These are phyloP conservation scores for Scutellaria galericulata DNA, from an alignment of 257 asterid species.

Conservation along the genomic window DNA sequence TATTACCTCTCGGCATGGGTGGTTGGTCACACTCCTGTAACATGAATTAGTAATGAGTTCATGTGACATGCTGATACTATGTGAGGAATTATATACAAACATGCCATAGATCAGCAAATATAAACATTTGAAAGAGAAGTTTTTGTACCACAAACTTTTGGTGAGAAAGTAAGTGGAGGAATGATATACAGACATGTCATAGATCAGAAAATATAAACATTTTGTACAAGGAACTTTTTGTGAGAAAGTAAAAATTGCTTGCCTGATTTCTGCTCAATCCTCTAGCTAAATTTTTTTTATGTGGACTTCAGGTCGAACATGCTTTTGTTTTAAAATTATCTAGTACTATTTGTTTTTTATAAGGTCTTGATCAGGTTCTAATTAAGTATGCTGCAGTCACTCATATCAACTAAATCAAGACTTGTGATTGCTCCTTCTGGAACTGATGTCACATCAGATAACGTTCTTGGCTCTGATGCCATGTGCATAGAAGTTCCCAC, in stretches of 20 bases:
- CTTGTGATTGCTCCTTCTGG: constrained; percentile 84
- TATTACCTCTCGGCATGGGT: constrained; percentile 23
- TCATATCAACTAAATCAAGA: constrained; percentile 87
- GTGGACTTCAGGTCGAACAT: constrained; percentile 19
- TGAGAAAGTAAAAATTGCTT: constrained; percentile 12
- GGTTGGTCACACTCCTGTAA: constrained; percentile 17
- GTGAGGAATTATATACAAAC: constrained; percentile 11
- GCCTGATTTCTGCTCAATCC: constrained; percentile 19
- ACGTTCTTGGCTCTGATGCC: constrained; percentile 74
- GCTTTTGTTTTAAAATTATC: constrained; percentile 17
- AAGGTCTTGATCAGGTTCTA: constrained; percentile 28
- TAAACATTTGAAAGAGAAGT: neutral
- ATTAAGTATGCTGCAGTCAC: constrained; percentile 69
- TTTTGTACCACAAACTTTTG: neutral
- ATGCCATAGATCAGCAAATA: neutral
- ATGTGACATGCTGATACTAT: constrained; percentile 17
- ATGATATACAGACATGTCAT: constrained; percentile 15
- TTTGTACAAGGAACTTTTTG: neutral
- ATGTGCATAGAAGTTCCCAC: constrained; percentile 92
- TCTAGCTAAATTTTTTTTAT: constrained; percentile 2
- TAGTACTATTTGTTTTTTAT: constrained; percentile 19
- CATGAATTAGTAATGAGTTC: constrained; percentile 18
- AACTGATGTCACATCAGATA: constrained; percentile 62
- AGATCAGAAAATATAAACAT: constrained; percentile 6
- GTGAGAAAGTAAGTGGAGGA: constrained; percentile 2